Evolutionary conservation across 805 yeast species (phyloP).

Genomic region (Schwanniomyces vanrijiae): DNA sequence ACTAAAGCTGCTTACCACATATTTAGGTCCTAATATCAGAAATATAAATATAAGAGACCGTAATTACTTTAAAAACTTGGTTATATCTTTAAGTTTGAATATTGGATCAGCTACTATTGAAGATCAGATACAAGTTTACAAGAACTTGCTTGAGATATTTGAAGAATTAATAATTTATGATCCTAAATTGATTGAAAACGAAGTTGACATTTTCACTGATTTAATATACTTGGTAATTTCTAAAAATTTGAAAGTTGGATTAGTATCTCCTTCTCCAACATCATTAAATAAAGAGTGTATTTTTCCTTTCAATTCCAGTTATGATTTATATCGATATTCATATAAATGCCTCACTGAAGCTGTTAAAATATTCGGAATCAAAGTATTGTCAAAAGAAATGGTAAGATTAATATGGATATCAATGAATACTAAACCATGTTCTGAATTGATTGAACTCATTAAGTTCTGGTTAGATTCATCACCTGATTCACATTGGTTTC

Average conservation of each 20-base stretch:
- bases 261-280: conserved; percentile 32
- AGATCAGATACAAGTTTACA: conserved; percentile 26
- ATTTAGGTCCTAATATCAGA: conserved; percentile 39
- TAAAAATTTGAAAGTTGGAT: conserved; percentile 36
- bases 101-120: conserved; percentile 28
- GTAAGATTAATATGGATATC: conserved; percentile 63
- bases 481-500: conserved; percentile 54
- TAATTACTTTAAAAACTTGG: conserved; percentile 22
- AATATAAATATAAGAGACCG: conserved; percentile 18
- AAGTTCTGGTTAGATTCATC: conserved; percentile 60
- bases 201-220: conserved; percentile 27
- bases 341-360: conserved; percentile 60
- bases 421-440: conserved; percentile 47
- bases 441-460: conserved; percentile 46
- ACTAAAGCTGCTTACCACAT: conserved; percentile 30
- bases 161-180: conserved; percentile 42
- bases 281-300: conserved; percentile 41
- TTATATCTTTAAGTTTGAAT: conserved; percentile 28
- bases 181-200: conserved; percentile 31
- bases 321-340: conserved; percentile 41
- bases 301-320: conserved; percentile 47
- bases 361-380: conserved; percentile 49
- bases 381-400: conserved; percentile 43
- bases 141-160: conserved; percentile 24
- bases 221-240: conserved; percentile 28